Conservation (phyloP, 805 yeast genomes). For the Kuraishia piskuri region DNA sequence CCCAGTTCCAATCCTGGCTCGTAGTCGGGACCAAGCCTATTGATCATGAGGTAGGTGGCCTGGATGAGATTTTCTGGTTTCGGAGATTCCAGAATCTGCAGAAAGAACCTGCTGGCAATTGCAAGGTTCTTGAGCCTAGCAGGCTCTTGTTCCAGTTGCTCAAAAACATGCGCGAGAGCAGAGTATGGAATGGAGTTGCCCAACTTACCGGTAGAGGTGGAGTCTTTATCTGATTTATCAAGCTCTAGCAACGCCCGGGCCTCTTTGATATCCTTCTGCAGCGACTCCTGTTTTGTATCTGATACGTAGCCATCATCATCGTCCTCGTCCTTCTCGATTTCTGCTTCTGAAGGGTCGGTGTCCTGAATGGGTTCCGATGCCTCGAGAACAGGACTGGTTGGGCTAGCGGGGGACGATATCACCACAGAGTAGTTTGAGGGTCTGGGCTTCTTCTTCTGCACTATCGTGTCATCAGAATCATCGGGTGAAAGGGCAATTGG, state of each 20-base stretch:
- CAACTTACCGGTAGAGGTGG: neutral
- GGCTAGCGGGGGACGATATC: neutral
- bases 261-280: neutral
- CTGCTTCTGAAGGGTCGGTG: neutral
- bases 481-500: neutral
- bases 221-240: neutral
- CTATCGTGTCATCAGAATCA: neutral
- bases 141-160: conserved; percentile 68
- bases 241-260: neutral
- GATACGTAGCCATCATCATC: neutral
- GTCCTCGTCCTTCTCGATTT: neutral
- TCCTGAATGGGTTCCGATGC: neutral
- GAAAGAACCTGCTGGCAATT: conserved; percentile 64
- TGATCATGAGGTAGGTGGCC: conserved; percentile 78
- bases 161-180: conserved; percentile 57
- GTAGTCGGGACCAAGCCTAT: conserved; percentile 90
- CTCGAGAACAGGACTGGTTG: neutral
- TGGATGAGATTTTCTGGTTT: conserved; percentile 45
- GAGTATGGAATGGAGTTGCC: conserved; percentile 23
- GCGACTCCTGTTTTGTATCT: neutral
- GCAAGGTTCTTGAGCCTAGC: conserved; percentile 78
- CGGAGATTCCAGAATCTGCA: conserved; percentile 47
- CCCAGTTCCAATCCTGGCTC: conserved; percentile 87
- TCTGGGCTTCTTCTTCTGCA: neutral
- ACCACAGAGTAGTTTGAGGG: neutral